A percentile compares a stretch with the other conserved stretches of the same genome.
Evolutionary conservation across 108 stramenopile genomes (phyloP).

Genomic region (Cyclotella sp.): DNA sequence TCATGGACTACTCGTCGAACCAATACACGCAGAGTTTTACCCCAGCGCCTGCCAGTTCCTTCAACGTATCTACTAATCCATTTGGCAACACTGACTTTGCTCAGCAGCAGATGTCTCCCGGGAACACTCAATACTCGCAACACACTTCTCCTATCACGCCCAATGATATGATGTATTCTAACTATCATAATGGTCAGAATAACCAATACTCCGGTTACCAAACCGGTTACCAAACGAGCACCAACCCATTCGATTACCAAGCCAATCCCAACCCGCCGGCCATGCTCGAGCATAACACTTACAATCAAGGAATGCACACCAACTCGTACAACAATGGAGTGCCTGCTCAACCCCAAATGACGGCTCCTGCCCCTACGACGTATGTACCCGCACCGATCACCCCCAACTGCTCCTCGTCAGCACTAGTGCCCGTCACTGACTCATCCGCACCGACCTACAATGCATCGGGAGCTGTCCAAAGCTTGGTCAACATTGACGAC

Average conservation of each 20-base stretch:
- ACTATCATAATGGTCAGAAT: neutral
- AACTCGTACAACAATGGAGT: neutral
- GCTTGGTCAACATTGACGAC: conserved; percentile 39
- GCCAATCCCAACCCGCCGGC: neutral
- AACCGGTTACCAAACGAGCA: neutral
- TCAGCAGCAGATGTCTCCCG: conserved; percentile 1
- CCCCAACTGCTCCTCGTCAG: conserved; percentile 10
- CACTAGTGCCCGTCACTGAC: conserved; percentile 11
- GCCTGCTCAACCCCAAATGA: conserved; percentile 1
- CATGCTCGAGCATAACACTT: neutral
- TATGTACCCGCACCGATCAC: conserved; percentile 22
- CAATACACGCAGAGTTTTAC: conserved; percentile 26
- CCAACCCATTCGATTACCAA: conserved; percentile 7
- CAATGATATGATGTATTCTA: neutral
- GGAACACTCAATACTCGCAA: neutral
- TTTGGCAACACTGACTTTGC: conserved; percentile 3
- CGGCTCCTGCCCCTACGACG: conserved; percentile 2
- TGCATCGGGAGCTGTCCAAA: conserved; percentile 22
- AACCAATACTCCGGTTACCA: neutral
- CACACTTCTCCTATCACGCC: neutral
- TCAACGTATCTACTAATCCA: neutral
- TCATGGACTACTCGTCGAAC: conserved; percentile 5
- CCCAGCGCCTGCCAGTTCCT: neutral
- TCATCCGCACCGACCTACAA: neutral
- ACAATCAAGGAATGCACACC: conserved; percentile 11